These are phyloP conservation scores for Thielaviopsis euricoi DNA, from an alignment of 2,329 filamentous ascomycete species.

Conservation along the genomic window DNA sequence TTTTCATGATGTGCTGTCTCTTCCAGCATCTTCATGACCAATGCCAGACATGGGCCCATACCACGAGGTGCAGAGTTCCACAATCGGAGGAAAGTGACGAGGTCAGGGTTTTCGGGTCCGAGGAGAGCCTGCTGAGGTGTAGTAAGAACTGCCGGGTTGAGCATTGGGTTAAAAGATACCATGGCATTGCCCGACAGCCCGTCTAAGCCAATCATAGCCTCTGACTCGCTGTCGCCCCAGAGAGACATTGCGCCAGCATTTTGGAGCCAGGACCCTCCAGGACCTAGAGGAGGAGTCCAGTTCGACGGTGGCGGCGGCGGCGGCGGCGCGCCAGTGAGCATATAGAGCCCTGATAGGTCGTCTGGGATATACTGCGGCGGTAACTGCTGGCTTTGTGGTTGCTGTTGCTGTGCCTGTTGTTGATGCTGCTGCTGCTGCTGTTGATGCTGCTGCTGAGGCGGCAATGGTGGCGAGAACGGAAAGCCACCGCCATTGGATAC, in stretches of 20 bases:
- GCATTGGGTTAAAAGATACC: not conserved
- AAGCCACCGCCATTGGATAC: not conserved
- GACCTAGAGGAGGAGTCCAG: not conserved
- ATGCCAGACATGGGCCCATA: not conserved
- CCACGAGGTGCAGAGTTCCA: conserved; percentile 22
- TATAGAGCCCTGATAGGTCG: not conserved
- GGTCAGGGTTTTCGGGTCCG: conserved; percentile 31
- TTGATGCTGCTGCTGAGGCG: not conserved
- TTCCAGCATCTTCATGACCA: not conserved
- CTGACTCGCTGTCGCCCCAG: not conserved
- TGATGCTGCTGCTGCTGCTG: too few species aligned
- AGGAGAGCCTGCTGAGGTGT: conserved; percentile 23
- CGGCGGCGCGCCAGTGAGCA: not conserved
- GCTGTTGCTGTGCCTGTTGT: too few species aligned
- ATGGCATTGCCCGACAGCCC: not conserved
- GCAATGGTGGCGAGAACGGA: not conserved
- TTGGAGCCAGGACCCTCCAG: not conserved
- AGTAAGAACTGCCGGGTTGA: conserved; percentile 20
- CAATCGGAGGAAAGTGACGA: conserved; percentile 31
- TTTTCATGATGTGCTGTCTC: conserved; percentile 8
- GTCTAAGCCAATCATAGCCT: conserved; percentile 15
- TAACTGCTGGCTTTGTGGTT: too few species aligned
- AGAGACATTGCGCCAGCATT: not conserved
- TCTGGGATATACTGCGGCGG: not conserved
- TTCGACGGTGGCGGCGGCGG: not conserved